phyloP scores from a whole-genome alignment of 2,329 filamentous ascomycete species.

The Tothia fuscella region DNA sequence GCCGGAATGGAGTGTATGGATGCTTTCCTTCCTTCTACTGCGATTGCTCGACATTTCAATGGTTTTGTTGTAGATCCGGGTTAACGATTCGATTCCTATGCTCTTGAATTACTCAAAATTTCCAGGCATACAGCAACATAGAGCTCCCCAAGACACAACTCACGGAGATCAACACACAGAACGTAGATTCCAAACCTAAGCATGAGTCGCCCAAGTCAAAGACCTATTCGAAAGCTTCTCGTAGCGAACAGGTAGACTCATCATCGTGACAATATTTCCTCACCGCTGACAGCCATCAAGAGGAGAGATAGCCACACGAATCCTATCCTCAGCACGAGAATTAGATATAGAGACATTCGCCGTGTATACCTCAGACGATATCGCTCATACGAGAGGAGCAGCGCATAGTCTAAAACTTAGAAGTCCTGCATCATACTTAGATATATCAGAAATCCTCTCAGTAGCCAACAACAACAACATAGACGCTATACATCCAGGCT shows the following conservation, averaged over 20 bases:
- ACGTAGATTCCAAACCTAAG: too few species aligned
- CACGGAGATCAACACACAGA: too few species aligned
- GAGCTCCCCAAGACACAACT: too few species aligned
- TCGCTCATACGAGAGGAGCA: constrained; percentile 41
- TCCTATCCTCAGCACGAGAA: constrained; percentile 48
- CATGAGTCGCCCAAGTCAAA: constrained; percentile 15
- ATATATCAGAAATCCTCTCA: constrained; percentile 35
- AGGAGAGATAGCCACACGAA: constrained; percentile 53
- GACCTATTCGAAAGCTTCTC: constrained; percentile 38
- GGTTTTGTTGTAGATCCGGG: too few species aligned
- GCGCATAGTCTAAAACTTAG: constrained; percentile 38
- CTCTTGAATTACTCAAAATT: too few species aligned
- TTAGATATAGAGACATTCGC: constrained; percentile 44
- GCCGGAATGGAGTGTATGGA: too few species aligned
- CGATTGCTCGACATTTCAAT: too few species aligned
- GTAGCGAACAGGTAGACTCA: constrained; percentile 38
- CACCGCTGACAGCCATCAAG: constrained; percentile 24
- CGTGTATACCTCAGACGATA: constrained; percentile 44
- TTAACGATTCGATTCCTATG: too few species aligned
- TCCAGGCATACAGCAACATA: too few species aligned
- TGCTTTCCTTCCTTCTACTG: too few species aligned
- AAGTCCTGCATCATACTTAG: constrained; percentile 41
- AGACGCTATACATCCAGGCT: constrained; percentile 46
- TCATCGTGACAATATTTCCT: neutral
- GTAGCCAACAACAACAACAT: constrained; percentile 39